phyloP scores from a whole-genome alignment of 2,329 filamentous ascomycete genomes.

The Hypoxylon sp. region DNA sequence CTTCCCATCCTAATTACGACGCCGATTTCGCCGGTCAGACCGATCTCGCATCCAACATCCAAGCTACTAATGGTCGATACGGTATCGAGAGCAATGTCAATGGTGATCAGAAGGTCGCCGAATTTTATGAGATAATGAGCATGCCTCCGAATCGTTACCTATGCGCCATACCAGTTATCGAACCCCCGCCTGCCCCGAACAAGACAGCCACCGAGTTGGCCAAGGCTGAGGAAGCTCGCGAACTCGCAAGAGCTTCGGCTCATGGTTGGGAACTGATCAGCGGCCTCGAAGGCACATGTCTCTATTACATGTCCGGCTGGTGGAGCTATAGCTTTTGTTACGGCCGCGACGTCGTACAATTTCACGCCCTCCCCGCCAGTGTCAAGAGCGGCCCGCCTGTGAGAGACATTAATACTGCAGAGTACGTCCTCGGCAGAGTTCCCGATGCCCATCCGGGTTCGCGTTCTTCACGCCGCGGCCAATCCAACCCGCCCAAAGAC shows the following conservation, averaged over 20 bases:
- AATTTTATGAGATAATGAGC: conserved; percentile 81
- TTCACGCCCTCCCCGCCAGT: conserved; percentile 81
- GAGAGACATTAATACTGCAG: conserved; percentile 81
- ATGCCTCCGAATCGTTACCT: conserved; percentile 80
- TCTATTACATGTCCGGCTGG: conserved; percentile 89
- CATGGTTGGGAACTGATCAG: conserved; percentile 85
- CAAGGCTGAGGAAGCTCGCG: conserved; percentile 82
- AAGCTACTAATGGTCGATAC: conserved; percentile 50
- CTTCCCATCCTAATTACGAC: conserved; percentile 57
- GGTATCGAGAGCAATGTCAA: conserved; percentile 50
- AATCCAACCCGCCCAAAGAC: conserved; percentile 38
- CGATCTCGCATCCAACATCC: conserved; percentile 47
- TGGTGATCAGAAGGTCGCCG: conserved; percentile 55
- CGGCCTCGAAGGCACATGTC: conserved; percentile 82
- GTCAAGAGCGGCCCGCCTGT: conserved; percentile 80
- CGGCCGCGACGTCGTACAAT: conserved; percentile 88
- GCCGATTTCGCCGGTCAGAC: conserved; percentile 53
- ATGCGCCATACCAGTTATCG: conserved; percentile 84
- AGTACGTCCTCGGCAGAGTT: conserved; percentile 82
- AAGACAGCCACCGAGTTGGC: conserved; percentile 77
- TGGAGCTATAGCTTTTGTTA: conserved; percentile 98
- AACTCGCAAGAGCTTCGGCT: conserved; percentile 81
- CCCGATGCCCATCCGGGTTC: conserved; percentile 47
- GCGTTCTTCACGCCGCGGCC: conserved; percentile 48
- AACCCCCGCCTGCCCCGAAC: conserved; percentile 69